These are phyloP conservation scores for Ramaria sp. DNA, from an alignment of 768 basidiomycete species.

Conservation along the genomic window DNA sequence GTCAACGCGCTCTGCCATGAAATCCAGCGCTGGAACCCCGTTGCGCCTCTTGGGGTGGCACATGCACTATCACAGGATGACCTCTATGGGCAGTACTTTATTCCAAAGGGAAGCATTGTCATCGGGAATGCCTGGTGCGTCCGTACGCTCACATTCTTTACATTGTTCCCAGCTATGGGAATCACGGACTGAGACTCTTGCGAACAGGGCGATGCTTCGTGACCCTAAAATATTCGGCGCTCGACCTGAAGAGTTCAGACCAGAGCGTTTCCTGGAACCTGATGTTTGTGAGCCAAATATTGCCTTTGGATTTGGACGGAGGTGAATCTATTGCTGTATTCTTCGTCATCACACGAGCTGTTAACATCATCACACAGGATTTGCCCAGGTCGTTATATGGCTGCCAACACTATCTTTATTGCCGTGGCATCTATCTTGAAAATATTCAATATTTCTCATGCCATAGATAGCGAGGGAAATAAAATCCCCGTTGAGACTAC, in stretches of 20 bases:
- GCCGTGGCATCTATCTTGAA: constrained; percentile 34
- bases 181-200: no score
- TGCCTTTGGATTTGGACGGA: background rate
- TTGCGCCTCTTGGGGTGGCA: constrained; percentile 13
- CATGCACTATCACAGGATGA: constrained; percentile 22
- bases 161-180: background rate
- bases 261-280: constrained; percentile 9
- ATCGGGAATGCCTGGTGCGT: constrained; percentile 19
- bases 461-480: constrained; percentile 29
- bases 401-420: constrained; percentile 35
- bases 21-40: background rate
- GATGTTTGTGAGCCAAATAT: constrained; percentile 2
- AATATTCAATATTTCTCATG: constrained; percentile 33
- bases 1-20: background rate
- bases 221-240: constrained; percentile 17
- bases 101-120: constrained; percentile 20
- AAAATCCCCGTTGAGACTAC: constrained; percentile 13
- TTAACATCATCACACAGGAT: constrained; percentile 20
- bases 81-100: constrained; percentile 19
- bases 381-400: constrained; percentile 47
- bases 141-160: constrained; percentile 11
- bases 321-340: background rate
- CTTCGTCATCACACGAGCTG: background rate
- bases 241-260: constrained; percentile 1
- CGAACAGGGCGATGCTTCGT: background rate